Evolutionary conservation across 306 rosid species (phyloP), one percentile per base, ranked within the genome.

Genomic region (Lablab purpureus): DNA sequence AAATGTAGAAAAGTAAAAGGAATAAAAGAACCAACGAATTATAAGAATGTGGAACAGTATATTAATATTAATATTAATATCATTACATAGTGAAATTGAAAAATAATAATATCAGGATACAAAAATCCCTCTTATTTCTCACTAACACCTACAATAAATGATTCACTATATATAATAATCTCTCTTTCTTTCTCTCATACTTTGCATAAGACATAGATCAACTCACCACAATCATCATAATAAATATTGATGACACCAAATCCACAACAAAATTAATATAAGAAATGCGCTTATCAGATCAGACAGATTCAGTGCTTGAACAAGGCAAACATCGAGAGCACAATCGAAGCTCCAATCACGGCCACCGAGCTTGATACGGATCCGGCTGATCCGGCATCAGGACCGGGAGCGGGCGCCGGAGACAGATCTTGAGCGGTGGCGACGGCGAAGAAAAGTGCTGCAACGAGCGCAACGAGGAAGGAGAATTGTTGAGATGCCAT

Each of bases 381-480:
- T 40, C 67, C 65, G 3, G 86, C 81, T 0, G 85, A 84, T 54
- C 90, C 91, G 47, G 47, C 75, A 1, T 75, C 77, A 1, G 70
- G 73, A 3, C 25, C 67, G 0, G 87, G 92, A 0, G 90, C 78
- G 0, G 87, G 87, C 0, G 87, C 69, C 0, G 86, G 89, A 0
- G 85, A 71, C 0, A 72, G 40, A 0, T 85, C 91, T 55, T 87
- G 93, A 1, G 89, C 90, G 1, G 80, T 84, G 18, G 74, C 46
- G 23, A 62, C 69, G 11, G 74, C 66, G 11, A 62, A 71, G 74
- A 85, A 75, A 32, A 89, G 8, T 34, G 40, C 7, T 1, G 40
- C 40, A 7, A 34, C 40, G 40, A 34, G 30, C 17, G 74, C 46
- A 12, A 60, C 5, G 63, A 66, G 15, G 49, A 43, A 7, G 49